A percentile compares a stretch with the other conserved stretches of the same genome.
These are phyloP conservation scores for Nicotiana noctiflora DNA, from an alignment of 257 asterid genomes.

Conservation along the genomic window DNA sequence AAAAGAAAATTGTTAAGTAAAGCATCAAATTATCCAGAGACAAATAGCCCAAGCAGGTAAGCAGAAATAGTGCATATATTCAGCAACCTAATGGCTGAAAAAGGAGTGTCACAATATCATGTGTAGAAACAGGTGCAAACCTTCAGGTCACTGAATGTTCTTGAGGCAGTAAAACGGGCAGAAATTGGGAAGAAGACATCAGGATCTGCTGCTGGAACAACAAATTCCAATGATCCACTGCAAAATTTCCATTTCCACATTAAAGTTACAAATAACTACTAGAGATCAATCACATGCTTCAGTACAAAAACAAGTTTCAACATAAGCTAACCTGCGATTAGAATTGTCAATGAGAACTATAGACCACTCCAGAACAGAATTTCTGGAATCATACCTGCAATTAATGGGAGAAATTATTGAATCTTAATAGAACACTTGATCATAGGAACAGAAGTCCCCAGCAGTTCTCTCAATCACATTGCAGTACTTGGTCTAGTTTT, in stretches of 20 bases:
- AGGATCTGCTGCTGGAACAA: slow-evolving; percentile 65
- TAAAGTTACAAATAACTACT: slow-evolving; percentile 9
- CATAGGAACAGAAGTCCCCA: not conserved
- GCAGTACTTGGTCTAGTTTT: not conserved
- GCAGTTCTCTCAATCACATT: not conserved
- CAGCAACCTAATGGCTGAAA: not conserved
- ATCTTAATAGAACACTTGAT: not conserved
- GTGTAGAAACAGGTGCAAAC: slow-evolving; percentile 25
- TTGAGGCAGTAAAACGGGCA: slow-evolving; percentile 56
- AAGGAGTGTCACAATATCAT: not conserved
- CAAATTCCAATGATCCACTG: slow-evolving; percentile 86
- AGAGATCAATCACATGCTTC: not conserved
- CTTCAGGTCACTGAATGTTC: slow-evolving; percentile 69
- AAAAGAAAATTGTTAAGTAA: no score
- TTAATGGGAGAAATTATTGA: not conserved
- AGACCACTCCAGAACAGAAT: slow-evolving; percentile 76
- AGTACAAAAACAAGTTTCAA: not conserved
- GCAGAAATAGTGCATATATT: not conserved
- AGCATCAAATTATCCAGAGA: not conserved
- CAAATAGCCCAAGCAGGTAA: not conserved
- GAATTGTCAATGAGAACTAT: slow-evolving; percentile 67
- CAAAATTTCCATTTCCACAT: slow-evolving; percentile 21
- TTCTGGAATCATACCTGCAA: slow-evolving; percentile 71
- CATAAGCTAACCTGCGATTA: slow-evolving; percentile 63
- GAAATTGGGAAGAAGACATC: slow-evolving; percentile 74